phyloP scores from a whole-genome alignment of 2,329 filamentous ascomycete genomes.

The Ceratocystis alfenasii region DNA sequence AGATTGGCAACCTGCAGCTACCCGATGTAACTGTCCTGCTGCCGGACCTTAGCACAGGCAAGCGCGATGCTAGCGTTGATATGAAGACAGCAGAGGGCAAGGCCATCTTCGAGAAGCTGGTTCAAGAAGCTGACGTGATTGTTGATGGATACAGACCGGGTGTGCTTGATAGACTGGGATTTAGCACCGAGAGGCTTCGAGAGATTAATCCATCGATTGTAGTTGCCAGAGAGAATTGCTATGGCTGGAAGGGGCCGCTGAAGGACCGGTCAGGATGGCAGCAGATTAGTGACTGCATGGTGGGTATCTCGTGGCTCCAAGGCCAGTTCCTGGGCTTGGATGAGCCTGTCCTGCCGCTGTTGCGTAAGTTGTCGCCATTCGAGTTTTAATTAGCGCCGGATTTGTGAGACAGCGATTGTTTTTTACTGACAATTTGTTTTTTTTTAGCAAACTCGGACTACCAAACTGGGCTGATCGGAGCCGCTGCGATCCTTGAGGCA shows the following conservation, averaged over 20 bases:
- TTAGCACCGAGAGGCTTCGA: constrained; percentile 24
- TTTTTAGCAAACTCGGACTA: constrained; percentile 25
- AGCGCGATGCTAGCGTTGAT: constrained; percentile 53
- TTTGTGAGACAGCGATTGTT: neutral
- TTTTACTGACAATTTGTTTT: neutral
- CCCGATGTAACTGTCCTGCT: constrained; percentile 62
- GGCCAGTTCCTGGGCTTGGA: constrained; percentile 48
- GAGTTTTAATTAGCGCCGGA: neutral
- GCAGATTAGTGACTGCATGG: constrained; percentile 52
- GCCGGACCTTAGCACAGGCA: constrained; percentile 60
- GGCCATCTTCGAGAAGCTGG: constrained; percentile 44
- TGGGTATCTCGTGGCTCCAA: constrained; percentile 49
- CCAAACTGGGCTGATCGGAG: constrained; percentile 25
- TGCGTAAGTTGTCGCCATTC: constrained; percentile 35
- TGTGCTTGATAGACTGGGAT: constrained; percentile 34
- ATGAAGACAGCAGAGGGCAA: constrained; percentile 45
- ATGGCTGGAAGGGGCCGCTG: constrained; percentile 44
- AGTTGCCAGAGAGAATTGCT: constrained; percentile 61
- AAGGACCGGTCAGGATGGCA: constrained; percentile 55
- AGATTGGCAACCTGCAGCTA: constrained; percentile 56
- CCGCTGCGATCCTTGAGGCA: constrained; percentile 23
- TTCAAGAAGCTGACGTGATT: constrained; percentile 52
- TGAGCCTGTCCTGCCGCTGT: constrained; percentile 54
- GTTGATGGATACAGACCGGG: constrained; percentile 58
- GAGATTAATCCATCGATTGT: constrained; percentile 34